A percentile compares a stretch with the other conserved stretches of the same genome.
Conservation (phyloP, 1,284 basidiomycete genomes). For the Anthracocystis walkeri region DNA sequence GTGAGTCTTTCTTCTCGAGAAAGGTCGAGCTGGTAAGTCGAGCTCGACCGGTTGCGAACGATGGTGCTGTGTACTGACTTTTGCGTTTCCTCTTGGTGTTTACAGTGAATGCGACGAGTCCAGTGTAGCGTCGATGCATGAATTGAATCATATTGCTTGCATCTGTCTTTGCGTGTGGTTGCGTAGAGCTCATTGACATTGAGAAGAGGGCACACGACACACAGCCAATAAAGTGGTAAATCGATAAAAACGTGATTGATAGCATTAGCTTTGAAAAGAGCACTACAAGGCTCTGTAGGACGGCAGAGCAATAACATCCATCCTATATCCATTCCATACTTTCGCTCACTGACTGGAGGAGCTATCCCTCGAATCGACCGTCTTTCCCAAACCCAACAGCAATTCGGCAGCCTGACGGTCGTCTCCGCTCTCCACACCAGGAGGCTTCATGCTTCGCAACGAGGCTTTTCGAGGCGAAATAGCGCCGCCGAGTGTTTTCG, state of each 20-base stretch:
- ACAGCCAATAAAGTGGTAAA: not conserved
- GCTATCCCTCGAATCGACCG: slow-evolving; percentile 25
- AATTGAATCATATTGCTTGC: not conserved
- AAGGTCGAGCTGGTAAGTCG: slow-evolving; percentile 51
- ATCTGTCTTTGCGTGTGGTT: not conserved
- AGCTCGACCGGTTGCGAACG: slow-evolving; percentile 19
- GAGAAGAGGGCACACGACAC: not conserved
- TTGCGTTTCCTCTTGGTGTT: not conserved
- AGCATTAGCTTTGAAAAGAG: not conserved
- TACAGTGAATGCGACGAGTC: slow-evolving; percentile 12
- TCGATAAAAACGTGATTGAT: slow-evolving; percentile 5
- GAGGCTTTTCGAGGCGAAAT: slow-evolving; percentile 27
- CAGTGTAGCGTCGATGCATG: not conserved
- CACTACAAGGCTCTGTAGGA: not conserved
- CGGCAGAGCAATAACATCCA: not conserved
- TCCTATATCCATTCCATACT: not conserved
- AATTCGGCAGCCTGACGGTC: slow-evolving; percentile 60
- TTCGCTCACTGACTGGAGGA: slow-evolving; percentile 16
- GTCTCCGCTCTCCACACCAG: slow-evolving; percentile 15
- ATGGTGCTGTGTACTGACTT: not conserved
- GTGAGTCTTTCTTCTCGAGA: slow-evolving; percentile 6
- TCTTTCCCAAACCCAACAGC: slow-evolving; percentile 55
- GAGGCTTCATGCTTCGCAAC: slow-evolving; percentile 16
- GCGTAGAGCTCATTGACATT: not conserved
- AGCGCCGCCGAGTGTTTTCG: not conserved